A percentile compares a stretch with the other conserved stretches of the same genome.
phyloP scores from a whole-genome alignment of 495 filamentous ascomycete genomes.

The Aspergillus affinis region DNA sequence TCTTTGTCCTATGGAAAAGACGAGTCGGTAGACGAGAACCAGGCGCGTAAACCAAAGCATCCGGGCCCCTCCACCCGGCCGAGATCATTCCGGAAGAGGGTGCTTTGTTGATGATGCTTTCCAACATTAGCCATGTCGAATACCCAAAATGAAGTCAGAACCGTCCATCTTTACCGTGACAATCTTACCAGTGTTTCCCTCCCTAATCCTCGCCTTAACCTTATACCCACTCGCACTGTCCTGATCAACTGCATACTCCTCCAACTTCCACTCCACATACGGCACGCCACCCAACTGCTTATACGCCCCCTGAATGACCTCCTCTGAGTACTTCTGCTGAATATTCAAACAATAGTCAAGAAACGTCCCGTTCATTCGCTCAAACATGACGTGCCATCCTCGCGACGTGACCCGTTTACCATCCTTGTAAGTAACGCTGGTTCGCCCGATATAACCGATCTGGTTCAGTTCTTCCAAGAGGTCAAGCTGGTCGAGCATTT shows the following conservation, averaged over 20 bases:
- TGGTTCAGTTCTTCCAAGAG: slow-evolving; percentile 8
- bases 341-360: slow-evolving; percentile 13
- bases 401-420: slow-evolving; percentile 9
- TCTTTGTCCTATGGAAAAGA: slow-evolving; percentile 8
- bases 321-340: slow-evolving; percentile 13
- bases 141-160: too few species aligned
- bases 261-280: slow-evolving; percentile 13
- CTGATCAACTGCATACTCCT: slow-evolving; percentile 5
- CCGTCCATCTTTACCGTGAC: slow-evolving; percentile 3
- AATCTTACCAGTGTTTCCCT: not conserved
- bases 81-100: slow-evolving; percentile 8
- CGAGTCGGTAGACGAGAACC: slow-evolving; percentile 9
- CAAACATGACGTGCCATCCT: slow-evolving; percentile 14
- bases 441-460: slow-evolving; percentile 8
- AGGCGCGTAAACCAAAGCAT: slow-evolving; percentile 10
- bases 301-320: slow-evolving; percentile 5
- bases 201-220: slow-evolving; percentile 1
- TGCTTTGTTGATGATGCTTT: slow-evolving; percentile 12
- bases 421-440: slow-evolving; percentile 14
- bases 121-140: too few species aligned
- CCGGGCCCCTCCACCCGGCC: slow-evolving; percentile 13
- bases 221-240: slow-evolving; percentile 6
- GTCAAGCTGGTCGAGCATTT: slow-evolving; percentile 14
- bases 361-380: slow-evolving; percentile 9
- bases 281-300: slow-evolving; percentile 1